phyloP scores from a whole-genome alignment of 2,329 filamentous ascomycete genomes.

The Stemphylium vesicarium region DNA sequence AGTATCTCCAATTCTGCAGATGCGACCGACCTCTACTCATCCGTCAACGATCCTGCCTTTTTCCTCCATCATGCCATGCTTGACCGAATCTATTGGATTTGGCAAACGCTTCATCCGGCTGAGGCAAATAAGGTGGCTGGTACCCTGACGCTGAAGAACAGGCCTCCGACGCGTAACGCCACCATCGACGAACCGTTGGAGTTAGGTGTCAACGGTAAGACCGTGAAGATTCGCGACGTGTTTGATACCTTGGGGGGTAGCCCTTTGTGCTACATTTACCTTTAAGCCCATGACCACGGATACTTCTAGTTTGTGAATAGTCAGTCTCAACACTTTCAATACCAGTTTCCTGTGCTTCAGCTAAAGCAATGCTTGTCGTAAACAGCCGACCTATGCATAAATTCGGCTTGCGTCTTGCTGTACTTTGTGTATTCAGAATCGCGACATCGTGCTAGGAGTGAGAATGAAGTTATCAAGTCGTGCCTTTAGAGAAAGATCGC shows the following conservation, averaged over 20 bases:
- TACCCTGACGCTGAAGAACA: slow-evolving; percentile 5
- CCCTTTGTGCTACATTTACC: slow-evolving; percentile 4
- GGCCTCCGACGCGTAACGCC: slow-evolving; percentile 5
- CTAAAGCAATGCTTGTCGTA: too few species aligned
- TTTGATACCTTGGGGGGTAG: slow-evolving; percentile 5
- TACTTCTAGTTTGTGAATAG: neutral
- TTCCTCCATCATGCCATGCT: slow-evolving; percentile 10
- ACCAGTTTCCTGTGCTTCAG: too few species aligned
- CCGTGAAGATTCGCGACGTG: slow-evolving; percentile 5
- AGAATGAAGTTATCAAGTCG: too few species aligned
- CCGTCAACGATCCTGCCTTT: slow-evolving; percentile 9
- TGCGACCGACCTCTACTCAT: slow-evolving; percentile 7
- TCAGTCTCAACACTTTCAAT: too few species aligned
- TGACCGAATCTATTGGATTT: slow-evolving; percentile 8
- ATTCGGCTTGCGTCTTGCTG: too few species aligned
- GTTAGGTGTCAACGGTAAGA: slow-evolving; percentile 4
- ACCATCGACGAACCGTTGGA: slow-evolving; percentile 10
- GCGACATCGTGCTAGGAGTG: too few species aligned
- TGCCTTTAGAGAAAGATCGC: too few species aligned
- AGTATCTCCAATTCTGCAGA: neutral
- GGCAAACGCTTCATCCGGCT: slow-evolving; percentile 7
- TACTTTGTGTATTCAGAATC: too few species aligned
- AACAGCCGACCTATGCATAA: too few species aligned
- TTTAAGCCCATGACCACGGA: neutral
- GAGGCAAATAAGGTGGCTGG: slow-evolving; percentile 9